Evolutionary conservation across 139 green algal species (phyloP).

Genomic region (Auxenochlorella pyrenoidosa): DNA sequence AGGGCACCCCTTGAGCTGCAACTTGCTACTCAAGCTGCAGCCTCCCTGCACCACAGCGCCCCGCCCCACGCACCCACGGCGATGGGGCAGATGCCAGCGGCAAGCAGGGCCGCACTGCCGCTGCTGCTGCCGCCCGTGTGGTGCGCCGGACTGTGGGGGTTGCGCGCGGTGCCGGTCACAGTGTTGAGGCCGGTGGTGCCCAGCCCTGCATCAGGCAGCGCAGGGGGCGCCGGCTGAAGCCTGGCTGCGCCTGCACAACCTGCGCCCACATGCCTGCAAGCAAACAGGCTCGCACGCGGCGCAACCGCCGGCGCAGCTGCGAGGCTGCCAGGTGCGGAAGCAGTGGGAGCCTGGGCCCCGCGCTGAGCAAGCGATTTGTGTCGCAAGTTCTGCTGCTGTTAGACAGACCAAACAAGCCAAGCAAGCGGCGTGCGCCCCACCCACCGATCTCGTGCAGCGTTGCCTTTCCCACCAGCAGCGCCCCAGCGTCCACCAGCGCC

Average conservation of each 20-base stretch:
- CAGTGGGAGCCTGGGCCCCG: too few species aligned
- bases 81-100: constrained; percentile 77
- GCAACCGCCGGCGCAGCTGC: too few species aligned
- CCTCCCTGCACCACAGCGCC: too few species aligned
- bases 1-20: too few species aligned
- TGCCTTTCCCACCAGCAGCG: constrained; percentile 81
- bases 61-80: constrained; percentile 63
- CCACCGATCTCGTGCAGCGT: constrained; percentile 78
- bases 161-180: constrained; percentile 62
- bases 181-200: constrained; percentile 64
- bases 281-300: too few species aligned
- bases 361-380: too few species aligned
- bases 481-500: constrained; percentile 60
- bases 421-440: not conserved
- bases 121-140: constrained; percentile 68
- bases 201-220: constrained; percentile 33
- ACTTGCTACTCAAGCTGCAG: too few species aligned
- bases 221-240: not conserved
- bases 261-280: not conserved
- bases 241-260: not conserved
- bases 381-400: too few species aligned
- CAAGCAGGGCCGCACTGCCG: constrained; percentile 75
- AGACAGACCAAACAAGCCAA: too few species aligned
- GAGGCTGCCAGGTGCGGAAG: too few species aligned
- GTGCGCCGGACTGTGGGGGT: constrained; percentile 61